Evolutionary conservation across 345 rosid genomes (phyloP), one percentile per base, ranked within the genome.

Genomic region (Rubroshorea leprosula): DNA sequence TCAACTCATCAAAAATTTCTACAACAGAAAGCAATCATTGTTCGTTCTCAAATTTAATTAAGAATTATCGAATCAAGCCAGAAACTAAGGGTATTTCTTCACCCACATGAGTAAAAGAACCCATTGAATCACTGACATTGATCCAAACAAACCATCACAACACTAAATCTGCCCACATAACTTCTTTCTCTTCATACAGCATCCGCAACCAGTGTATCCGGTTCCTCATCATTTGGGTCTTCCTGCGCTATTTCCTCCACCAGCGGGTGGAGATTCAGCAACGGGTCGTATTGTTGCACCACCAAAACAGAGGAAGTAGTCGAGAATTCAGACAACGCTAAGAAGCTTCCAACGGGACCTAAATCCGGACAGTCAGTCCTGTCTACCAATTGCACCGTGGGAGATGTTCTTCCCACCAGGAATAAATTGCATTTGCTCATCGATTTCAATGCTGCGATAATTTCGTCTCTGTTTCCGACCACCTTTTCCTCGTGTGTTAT

Each of bases 291-390:
- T 51, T 69, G 80, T 49, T 81, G 78, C 55, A 81, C 52, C 10
- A 81, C 70, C 43, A 81, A 61, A 41, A 76, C 78, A 3, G 86
- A 81, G n/a, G 81, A 57, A 5, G 75, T 63, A 9, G 60, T 64
- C 16, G 80, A 64, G 58, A 81, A 81, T 14, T 71, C 79, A 0
- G 80, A 73, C 0, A 79, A 68, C 2, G 80, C 76, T 52, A 78
- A 59, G 46, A 75, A 57, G 63, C 68, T 62, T 19, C 83, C 86
- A 22, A 81, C 70, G 2, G 76, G 72, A 29, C 86, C 86, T 17
- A 81, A 52, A 67, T 78, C 83, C 0, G 81, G 68, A 54, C 81
- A 68, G 11, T 81, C 83, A 0, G 66, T 64, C 25, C 65, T 53
- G 39, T 49, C 46, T n/a, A 47, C 16, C 68, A 78, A 64, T 18